Conservation (phyloP, 2,329 filamentous ascomycete species). For the Teratosphaeria viscida region DNA sequence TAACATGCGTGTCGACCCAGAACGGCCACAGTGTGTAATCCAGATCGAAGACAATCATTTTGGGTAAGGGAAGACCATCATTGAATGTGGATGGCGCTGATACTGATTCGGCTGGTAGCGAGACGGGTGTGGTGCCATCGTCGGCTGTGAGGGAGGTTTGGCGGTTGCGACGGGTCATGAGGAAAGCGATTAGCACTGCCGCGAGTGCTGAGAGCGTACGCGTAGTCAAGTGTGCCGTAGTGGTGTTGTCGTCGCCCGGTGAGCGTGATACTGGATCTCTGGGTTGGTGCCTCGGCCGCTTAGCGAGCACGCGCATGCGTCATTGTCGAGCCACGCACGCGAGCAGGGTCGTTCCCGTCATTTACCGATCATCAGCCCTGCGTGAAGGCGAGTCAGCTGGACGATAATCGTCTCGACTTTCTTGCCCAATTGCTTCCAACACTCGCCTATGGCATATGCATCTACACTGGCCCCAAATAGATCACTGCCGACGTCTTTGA, state of each 20-base stretch:
- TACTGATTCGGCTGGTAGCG: constrained; percentile 26
- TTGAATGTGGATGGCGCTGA: constrained; percentile 46
- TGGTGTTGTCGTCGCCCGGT: not conserved
- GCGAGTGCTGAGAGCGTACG: not conserved
- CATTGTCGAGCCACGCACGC: not conserved
- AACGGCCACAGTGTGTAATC: constrained; percentile 99
- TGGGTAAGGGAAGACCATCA: constrained; percentile 62
- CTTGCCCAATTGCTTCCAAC: not conserved
- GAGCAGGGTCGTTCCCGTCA: not conserved
- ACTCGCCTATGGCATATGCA: too few relatives aligned
- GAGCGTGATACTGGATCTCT: not conserved
- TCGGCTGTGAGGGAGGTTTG: not conserved
- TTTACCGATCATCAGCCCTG: not conserved
- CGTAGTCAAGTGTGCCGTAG: not conserved
- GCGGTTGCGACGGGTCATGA: constrained; percentile 2
- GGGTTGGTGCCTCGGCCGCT: not conserved
- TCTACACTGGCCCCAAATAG: too few relatives aligned
- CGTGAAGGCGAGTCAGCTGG: not conserved
- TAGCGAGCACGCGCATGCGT: not conserved
- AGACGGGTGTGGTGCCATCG: constrained; percentile 5
- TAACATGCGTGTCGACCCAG: constrained; percentile 91
- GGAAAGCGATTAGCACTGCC: not conserved
- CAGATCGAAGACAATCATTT: constrained; percentile 83
- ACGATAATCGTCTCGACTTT: not conserved
- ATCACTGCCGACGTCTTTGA: too few relatives aligned